Evolutionary conservation across 2,329 filamentous ascomycete species (phyloP), one percentile per base, ranked within the genome.

Genomic region (Pseudocercospora cruenta): DNA sequence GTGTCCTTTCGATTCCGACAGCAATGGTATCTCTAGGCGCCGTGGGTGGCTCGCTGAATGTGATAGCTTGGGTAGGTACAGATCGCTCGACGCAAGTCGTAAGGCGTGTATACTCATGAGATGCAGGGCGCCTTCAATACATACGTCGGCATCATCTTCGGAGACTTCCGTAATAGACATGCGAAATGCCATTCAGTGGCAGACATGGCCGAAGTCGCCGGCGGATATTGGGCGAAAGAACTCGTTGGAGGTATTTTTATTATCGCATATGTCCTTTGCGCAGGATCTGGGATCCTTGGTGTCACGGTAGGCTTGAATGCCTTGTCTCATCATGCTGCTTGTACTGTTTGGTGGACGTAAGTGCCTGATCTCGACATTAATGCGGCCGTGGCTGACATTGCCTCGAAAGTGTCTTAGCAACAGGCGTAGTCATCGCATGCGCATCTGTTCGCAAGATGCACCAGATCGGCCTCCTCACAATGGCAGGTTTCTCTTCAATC

Each of bases 391-490:
- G 10, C 33, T 58, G 31, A 58, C 36, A 24, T 6, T 3, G 7
- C 7, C 7, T 7, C 36, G 9, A n/a, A 67, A 36, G 65, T 12
- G 79, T 87, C 28, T 74, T 89, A 3, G 84, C 84, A 0, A 83
- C 85, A 0, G 75, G 83, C 5, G 80, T 87, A 7, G 83, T 83
- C 26, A 67, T 80, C 0, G 79, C 82, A 5, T 59, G 57, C 12
- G 85, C 85, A 0, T 84, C 81, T 24, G 80, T 87, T 4, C 82
- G 86, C 66, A 89, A 67, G 63, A 85, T 88, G 70, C 81, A 85
- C 60, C 84, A 88, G 70, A 84, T 90, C 65, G 85, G 84, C 2
- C 88, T 85, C 84, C 77, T 89, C 51, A 87, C 86, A 0, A 90
- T 85, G 83, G 83, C 82, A 12, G 87, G 87, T 0, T 88, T 89